A percentile compares a stretch with the other conserved stretches of the same genome.
Conservation (phyloP, 116 monocot species). For the Thalassia testudinum region DNA sequence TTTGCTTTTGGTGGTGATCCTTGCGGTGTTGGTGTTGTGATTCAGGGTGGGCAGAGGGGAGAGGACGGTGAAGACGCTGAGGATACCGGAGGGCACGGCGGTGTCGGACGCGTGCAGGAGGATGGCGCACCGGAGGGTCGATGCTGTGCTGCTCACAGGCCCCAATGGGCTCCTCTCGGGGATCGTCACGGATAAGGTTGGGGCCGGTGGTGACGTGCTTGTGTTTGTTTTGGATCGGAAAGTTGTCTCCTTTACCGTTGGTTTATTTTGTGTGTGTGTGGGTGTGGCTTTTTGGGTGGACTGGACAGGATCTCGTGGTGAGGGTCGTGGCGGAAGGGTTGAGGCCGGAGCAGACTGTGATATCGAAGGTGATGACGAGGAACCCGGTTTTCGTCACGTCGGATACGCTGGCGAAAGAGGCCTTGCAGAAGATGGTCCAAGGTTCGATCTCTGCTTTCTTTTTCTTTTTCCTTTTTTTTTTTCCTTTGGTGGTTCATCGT, state of each 20-base stretch:
- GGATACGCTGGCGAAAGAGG: constrained; percentile 60
- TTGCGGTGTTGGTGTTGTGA: no score
- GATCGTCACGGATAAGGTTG: constrained; percentile 71
- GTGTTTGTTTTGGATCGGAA: no score
- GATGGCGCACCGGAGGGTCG: constrained; percentile 58
- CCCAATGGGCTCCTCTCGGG: constrained; percentile 60
- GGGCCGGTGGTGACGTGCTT: no score
- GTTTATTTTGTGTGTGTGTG: no score
- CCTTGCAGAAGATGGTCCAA: constrained; percentile 83
- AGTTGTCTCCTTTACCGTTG: no score
- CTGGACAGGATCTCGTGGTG: constrained; percentile 50
- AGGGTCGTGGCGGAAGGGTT: constrained; percentile 78
- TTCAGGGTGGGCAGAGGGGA: constrained; percentile 19
- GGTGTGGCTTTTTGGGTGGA: no score
- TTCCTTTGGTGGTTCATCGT: no score
- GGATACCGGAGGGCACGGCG: constrained; percentile 46
- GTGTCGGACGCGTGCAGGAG: constrained; percentile 75
- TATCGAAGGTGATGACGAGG: constrained; percentile 88
- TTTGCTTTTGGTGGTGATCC: no score
- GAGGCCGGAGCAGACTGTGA: constrained; percentile 52
- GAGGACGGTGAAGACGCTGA: constrained; percentile 84
- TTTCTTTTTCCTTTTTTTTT: no score
- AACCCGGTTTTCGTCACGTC: constrained; percentile 67
- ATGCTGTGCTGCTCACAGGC: constrained; percentile 67
- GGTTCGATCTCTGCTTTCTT: constrained; percentile 19